A percentile compares a stretch with the other conserved stretches of the same genome.
Conservation (phyloP, 2,329 filamentous ascomycete genomes). For the Cladophialophora exuberans region DNA sequence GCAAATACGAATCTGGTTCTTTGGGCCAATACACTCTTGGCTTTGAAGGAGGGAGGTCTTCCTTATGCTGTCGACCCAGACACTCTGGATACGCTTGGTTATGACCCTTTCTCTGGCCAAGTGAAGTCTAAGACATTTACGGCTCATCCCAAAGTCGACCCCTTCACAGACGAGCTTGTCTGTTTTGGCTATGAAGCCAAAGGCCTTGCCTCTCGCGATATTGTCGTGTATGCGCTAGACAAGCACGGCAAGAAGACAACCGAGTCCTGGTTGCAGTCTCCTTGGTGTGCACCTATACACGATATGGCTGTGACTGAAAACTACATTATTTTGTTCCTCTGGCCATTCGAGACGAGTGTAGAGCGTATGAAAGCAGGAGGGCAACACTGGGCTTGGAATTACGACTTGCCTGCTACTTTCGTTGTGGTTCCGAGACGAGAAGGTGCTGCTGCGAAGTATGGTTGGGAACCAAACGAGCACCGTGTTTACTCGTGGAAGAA, state of each 20-base stretch:
- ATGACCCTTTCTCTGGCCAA: slow-evolving; percentile 46
- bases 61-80: slow-evolving; percentile 45
- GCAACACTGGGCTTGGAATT: slow-evolving; percentile 21
- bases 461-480: slow-evolving; percentile 10
- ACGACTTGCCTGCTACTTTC: slow-evolving; percentile 13
- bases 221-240: slow-evolving; percentile 46
- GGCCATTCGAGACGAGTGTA: slow-evolving; percentile 20
- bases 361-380: slow-evolving; percentile 15
- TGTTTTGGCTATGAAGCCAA: slow-evolving; percentile 48
- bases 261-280: neutral
- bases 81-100: slow-evolving; percentile 44
- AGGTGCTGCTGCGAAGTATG: neutral
- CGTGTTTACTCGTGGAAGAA: slow-evolving; percentile 18
- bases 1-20: slow-evolving; percentile 18
- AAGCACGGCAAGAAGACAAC: slow-evolving; percentile 35
- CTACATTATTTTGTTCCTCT: slow-evolving; percentile 12
- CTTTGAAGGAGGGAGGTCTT: slow-evolving; percentile 12
- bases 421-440: slow-evolving; percentile 11
- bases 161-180: slow-evolving; percentile 47
- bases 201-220: slow-evolving; percentile 33
- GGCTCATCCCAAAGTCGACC: slow-evolving; percentile 51
- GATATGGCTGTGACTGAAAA: slow-evolving; percentile 18
- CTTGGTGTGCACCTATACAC: neutral
- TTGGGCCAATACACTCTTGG: slow-evolving; percentile 13
- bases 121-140: slow-evolving; percentile 46